Conservation (phyloP, 805 yeast species). For the Scheffersomyces lignosus region DNA sequence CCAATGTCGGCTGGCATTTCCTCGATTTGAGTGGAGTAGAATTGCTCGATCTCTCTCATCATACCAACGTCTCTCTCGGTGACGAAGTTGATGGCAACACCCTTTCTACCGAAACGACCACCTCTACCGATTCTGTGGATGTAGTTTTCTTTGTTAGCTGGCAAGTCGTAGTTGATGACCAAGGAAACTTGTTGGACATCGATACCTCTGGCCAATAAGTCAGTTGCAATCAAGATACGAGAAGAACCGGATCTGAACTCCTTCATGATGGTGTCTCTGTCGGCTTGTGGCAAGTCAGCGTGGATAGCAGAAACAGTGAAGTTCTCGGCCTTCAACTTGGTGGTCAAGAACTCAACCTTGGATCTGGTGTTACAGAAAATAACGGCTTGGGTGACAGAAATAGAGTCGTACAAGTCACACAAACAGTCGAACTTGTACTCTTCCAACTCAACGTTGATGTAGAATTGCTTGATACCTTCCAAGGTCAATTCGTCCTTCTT, state of each 20-base stretch:
- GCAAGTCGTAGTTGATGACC: slow-evolving; percentile 94
- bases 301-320: slow-evolving; percentile 96
- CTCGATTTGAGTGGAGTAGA: slow-evolving; percentile 71
- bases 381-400: slow-evolving; percentile 95
- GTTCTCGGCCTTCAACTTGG: slow-evolving; percentile 72
- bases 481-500: slow-evolving; percentile 91
- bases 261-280: slow-evolving; percentile 91
- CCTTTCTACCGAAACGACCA: slow-evolving; percentile 98
- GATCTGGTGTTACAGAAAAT: slow-evolving; percentile 94
- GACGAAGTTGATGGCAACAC: slow-evolving; percentile 93
- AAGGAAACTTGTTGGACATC: slow-evolving; percentile 97
- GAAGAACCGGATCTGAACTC: slow-evolving; percentile 94
- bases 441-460: slow-evolving; percentile 87
- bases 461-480: slow-evolving; percentile 93
- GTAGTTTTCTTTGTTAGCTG: slow-evolving; percentile 90
- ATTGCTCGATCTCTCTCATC: slow-evolving; percentile 72
- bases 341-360: slow-evolving; percentile 90
- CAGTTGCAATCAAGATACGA: slow-evolving; percentile 92
- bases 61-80: slow-evolving; percentile 74
- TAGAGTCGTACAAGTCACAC: slow-evolving; percentile 91
- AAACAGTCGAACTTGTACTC: slow-evolving; percentile 92
- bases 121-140: slow-evolving; percentile 98
- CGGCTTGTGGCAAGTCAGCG: slow-evolving; percentile 94
- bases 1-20: slow-evolving; percentile 75
- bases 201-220: slow-evolving; percentile 97